Percentiles rank a stretch among this genome's conserved stretches.
These are phyloP conservation scores for Penicillium sp. DNA, from an alignment of 2,329 filamentous ascomycete species.

Conservation along the genomic window DNA sequence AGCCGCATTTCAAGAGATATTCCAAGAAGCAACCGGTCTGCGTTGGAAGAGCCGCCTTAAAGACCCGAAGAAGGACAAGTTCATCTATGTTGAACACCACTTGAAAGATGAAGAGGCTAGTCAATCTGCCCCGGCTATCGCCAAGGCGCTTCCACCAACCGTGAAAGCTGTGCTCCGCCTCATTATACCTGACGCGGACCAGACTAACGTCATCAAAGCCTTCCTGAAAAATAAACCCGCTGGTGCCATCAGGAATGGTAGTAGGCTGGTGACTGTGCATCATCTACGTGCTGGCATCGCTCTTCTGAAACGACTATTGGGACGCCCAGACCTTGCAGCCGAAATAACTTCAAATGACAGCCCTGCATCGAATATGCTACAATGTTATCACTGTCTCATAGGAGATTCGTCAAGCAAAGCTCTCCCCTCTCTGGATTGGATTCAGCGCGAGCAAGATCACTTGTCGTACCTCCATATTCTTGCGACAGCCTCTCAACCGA, in stretches of 20 bases:
- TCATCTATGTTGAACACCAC: not conserved
- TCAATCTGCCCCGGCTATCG: not conserved
- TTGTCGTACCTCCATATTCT: not conserved
- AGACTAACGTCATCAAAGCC: not conserved
- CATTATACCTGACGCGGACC: not conserved
- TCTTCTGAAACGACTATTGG: not conserved
- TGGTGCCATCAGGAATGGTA: not conserved
- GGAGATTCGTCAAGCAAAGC: not conserved
- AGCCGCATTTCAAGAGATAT: not conserved
- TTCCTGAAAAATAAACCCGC: not conserved
- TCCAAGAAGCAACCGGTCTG: not conserved
- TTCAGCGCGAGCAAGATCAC: not conserved
- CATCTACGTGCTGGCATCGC: not conserved
- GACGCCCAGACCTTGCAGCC: not conserved
- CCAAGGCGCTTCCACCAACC: not conserved
- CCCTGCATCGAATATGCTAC: not conserved
- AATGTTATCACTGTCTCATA: not conserved
- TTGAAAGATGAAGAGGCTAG: not conserved
- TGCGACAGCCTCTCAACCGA: not conserved
- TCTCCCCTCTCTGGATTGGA: not conserved
- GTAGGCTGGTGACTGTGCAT: not conserved
- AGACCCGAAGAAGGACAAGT: not conserved
- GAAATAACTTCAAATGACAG: not conserved
- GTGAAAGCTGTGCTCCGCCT: not conserved
- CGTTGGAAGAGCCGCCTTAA: not conserved